Conservation (phyloP, 192 early-diverging fungal species). For the Backusella macrospora region DNA sequence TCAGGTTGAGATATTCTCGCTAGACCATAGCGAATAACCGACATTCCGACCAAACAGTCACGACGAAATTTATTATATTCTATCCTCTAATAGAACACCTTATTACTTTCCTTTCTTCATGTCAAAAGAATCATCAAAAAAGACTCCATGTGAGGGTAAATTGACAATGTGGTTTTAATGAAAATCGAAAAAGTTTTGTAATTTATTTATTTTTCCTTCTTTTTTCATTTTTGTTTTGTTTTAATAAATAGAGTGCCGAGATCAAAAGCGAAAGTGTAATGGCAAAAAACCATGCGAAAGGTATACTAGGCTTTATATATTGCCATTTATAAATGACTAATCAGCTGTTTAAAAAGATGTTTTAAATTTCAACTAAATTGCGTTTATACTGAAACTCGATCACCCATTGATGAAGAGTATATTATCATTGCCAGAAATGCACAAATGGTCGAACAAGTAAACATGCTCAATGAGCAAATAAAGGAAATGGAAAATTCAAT, state of each 20-base stretch:
- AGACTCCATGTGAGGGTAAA: constrained; percentile 13
- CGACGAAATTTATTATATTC: neutral
- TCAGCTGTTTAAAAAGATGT: neutral
- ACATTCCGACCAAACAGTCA: constrained; percentile 5
- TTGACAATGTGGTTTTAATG: neutral
- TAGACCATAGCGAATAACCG: neutral
- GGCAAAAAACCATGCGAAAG: constrained; percentile 16
- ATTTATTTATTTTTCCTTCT: neutral
- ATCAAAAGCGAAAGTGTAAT: constrained; percentile 20
- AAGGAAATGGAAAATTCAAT: constrained; percentile 3
- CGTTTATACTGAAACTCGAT: constrained; percentile 14
- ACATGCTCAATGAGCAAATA: constrained; percentile 2
- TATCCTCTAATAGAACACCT: neutral
- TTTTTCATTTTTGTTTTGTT: neutral
- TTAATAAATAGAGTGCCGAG: constrained; percentile 19
- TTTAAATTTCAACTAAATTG: constrained; percentile 2
- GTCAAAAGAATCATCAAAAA: constrained; percentile 1
- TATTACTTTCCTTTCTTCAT: neutral
- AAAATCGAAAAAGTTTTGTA: neutral
- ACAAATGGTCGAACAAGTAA: neutral
- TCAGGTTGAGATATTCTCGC: neutral
- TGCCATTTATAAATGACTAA: neutral
- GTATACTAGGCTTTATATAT: neutral
- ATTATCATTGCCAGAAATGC: neutral
- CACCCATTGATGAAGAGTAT: constrained; percentile 19